phyloP scores from a whole-genome alignment of 768 basidiomycete species.

The Cystofilobasidium ferigula region DNA sequence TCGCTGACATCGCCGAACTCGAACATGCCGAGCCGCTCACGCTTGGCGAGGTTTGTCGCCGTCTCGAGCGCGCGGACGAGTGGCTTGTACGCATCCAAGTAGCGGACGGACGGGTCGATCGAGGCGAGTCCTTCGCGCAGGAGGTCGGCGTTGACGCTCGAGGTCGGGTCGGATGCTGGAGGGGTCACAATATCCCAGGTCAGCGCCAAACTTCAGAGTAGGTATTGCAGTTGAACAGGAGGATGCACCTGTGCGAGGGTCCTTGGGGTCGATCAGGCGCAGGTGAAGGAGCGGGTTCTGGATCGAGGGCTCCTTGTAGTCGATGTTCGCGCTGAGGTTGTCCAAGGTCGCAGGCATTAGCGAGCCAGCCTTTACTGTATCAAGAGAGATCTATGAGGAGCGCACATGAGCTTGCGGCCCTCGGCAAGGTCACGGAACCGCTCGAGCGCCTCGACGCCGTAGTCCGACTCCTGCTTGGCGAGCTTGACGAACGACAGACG shows the following conservation, averaged over 20 bases:
- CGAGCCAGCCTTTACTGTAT: too few species aligned
- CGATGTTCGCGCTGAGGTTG: slow-evolving; percentile 60
- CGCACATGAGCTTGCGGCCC: slow-evolving; percentile 32
- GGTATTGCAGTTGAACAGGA: not conserved
- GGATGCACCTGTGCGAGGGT: slow-evolving; percentile 45
- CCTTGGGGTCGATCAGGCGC: slow-evolving; percentile 78
- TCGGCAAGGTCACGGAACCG: slow-evolving; percentile 77
- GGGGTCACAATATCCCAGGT: not conserved
- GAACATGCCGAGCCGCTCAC: slow-evolving; percentile 68
- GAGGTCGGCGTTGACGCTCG: slow-evolving; percentile 79
- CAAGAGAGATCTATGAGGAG: not conserved
- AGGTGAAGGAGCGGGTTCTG: slow-evolving; percentile 53
- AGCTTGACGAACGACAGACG: slow-evolving; percentile 71
- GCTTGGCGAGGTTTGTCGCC: slow-evolving; percentile 48
- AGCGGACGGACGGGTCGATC: slow-evolving; percentile 64
- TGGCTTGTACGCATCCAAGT: slow-evolving; percentile 58
- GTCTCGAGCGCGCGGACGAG: slow-evolving; percentile 55
- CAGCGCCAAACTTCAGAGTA: not conserved
- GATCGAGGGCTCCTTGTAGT: slow-evolving; percentile 60
- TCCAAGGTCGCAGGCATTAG: not conserved
- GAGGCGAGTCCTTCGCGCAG: slow-evolving; percentile 75
- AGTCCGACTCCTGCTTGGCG: slow-evolving; percentile 69
- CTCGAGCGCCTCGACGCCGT: slow-evolving; percentile 69
- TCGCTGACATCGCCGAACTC: slow-evolving; percentile 87
- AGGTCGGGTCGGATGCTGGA: slow-evolving; percentile 51